Evolutionary conservation across 2,329 filamentous ascomycete genomes (phyloP).

Genomic region (Phyllosticta citrichinensis): DNA sequence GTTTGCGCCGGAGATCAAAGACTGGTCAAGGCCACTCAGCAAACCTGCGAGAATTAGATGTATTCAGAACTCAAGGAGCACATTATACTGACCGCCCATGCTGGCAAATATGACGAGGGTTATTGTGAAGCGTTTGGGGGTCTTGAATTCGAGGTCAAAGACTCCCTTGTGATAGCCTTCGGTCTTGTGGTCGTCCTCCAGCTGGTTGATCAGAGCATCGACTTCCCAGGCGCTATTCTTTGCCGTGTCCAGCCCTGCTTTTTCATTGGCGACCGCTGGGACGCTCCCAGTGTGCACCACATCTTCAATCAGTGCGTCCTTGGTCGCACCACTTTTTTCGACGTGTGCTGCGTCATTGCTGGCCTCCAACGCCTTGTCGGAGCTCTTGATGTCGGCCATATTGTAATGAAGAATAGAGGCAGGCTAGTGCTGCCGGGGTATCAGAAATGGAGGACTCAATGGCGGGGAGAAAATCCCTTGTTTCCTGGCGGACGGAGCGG

Average conservation of each 20-base stretch:
- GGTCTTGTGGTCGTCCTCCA: conserved; percentile 29
- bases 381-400: conserved; percentile 4
- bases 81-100: conserved; percentile 47
- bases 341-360: conserved; percentile 2
- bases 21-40: conserved; percentile 63
- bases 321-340: conserved; percentile 2
- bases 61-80: too few species aligned
- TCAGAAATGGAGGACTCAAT: neutral
- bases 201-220: conserved; percentile 33
- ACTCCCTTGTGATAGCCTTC: conserved; percentile 28
- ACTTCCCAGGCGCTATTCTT: conserved; percentile 29
- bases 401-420: neutral
- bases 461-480: neutral
- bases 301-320: conserved; percentile 1
- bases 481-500: neutral
- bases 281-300: conserved; percentile 6
- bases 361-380: conserved; percentile 1
- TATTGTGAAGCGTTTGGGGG: conserved; percentile 58
- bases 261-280: conserved; percentile 1
- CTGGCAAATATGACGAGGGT: conserved; percentile 61
- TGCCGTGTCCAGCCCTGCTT: conserved; percentile 8
- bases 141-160: conserved; percentile 49
- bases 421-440: neutral
- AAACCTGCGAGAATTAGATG: conserved; percentile 23
- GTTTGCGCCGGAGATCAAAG: conserved; percentile 61